These are phyloP conservation scores for Candida montana DNA, from an alignment of 805 yeast genomes.

Conservation along the genomic window DNA sequence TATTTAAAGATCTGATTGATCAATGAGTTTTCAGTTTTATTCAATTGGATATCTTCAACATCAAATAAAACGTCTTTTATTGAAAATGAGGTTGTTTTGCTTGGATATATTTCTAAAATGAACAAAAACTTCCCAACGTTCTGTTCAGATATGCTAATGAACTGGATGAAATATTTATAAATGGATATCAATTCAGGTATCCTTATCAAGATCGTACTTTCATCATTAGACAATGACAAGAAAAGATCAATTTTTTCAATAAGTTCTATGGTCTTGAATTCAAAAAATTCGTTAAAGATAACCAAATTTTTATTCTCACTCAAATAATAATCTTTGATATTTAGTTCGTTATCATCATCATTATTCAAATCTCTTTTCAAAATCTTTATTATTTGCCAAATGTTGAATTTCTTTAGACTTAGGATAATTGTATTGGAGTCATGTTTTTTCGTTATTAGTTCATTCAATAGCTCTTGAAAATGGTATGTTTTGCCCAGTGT, in stretches of 20 bases:
- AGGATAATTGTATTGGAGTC: slow-evolving; percentile 24
- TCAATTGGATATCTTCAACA: slow-evolving; percentile 6
- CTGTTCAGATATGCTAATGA: slow-evolving; percentile 1
- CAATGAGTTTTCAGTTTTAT: slow-evolving; percentile 3
- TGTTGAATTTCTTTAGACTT: slow-evolving; percentile 27
- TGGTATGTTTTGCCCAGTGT: slow-evolving; percentile 19
- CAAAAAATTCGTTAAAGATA: slow-evolving; percentile 30
- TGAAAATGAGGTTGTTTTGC: neutral
- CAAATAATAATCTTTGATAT: slow-evolving; percentile 28
- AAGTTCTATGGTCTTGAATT: slow-evolving; percentile 21
- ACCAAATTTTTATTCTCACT: slow-evolving; percentile 27
- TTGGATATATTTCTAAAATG: slow-evolving; percentile 22
- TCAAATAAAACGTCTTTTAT: slow-evolving; percentile 17
- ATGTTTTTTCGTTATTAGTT: slow-evolving; percentile 20
- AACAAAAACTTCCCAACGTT: slow-evolving; percentile 17
- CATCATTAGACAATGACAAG: slow-evolving; percentile 1
- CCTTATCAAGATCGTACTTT: neutral
- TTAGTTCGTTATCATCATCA: slow-evolving; percentile 16
- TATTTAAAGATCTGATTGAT: slow-evolving; percentile 18
- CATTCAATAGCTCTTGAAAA: slow-evolving; percentile 14
- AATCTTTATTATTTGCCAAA: slow-evolving; percentile 29
- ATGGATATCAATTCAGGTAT: neutral
- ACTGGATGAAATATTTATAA: slow-evolving; percentile 4
- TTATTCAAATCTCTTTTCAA: slow-evolving; percentile 13
- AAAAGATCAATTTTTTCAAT: slow-evolving; percentile 18